Evolutionary conservation across 352 stramenopile species (phyloP).

Genomic region (Phytopythium oedochilum): DNA sequence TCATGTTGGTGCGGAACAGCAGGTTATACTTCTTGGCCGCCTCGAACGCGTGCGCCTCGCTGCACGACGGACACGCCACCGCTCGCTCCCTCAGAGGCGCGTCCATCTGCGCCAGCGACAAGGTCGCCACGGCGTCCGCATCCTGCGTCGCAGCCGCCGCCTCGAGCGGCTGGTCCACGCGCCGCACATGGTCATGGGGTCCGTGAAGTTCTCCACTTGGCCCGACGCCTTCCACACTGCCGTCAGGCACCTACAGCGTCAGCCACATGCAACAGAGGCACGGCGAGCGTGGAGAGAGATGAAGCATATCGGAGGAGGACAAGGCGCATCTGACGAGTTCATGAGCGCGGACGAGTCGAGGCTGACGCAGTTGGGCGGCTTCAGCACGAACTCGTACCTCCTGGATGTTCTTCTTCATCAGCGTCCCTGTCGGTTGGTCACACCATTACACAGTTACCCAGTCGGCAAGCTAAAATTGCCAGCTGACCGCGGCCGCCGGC

Average conservation of each 20-base stretch:
- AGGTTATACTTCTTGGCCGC: constrained; percentile 96
- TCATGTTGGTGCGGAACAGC: constrained; percentile 96
- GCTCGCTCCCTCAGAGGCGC: constrained; percentile 34
- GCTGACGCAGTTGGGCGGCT: constrained; percentile 91
- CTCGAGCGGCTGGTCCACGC: constrained; percentile 73
- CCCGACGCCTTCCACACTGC: constrained; percentile 93
- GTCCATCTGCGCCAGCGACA: constrained; percentile 62
- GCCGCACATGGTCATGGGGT: constrained; percentile 97
- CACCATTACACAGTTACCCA: not conserved
- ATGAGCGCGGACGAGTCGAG: constrained; percentile 96
- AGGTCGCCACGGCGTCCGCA: constrained; percentile 38
- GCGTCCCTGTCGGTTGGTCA: constrained; percentile 38
- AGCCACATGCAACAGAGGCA: no score
- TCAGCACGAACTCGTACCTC: constrained; percentile 96
- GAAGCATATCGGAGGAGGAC: no score
- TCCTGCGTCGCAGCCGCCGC: constrained; percentile 34
- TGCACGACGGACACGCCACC: constrained; percentile 57
- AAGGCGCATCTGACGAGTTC: constrained; percentile 63
- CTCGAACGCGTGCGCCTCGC: constrained; percentile 44
- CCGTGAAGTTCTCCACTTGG: constrained; percentile 96
- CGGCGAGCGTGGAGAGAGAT: no score
- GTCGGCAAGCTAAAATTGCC: no score
- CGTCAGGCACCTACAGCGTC: not conserved
- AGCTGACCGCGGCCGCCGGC: no score
- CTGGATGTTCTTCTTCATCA: constrained; percentile 98